phyloP scores from a whole-genome alignment of 1,139 yeast genomes.

The Pichia sp. region DNA sequence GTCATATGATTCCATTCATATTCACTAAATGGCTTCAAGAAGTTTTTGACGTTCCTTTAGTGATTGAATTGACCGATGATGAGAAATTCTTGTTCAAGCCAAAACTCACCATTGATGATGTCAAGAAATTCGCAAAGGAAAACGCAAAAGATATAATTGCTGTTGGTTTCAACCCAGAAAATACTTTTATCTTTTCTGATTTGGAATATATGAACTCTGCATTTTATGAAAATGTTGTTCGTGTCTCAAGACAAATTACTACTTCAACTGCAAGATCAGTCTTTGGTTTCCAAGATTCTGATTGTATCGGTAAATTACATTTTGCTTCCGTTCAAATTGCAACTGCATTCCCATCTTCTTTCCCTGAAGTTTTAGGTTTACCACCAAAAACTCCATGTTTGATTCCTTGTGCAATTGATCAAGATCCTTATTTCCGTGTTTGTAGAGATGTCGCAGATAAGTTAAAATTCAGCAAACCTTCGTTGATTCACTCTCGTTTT shows the following conservation, averaged over 20 bases:
- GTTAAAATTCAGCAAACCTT: slow-evolving; percentile 83
- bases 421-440: slow-evolving; percentile 96
- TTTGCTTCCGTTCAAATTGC: slow-evolving; percentile 96
- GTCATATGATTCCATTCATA: slow-evolving; percentile 92
- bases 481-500: slow-evolving; percentile 87
- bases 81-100: slow-evolving; percentile 95
- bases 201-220: slow-evolving; percentile 88
- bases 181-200: slow-evolving; percentile 92
- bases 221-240: slow-evolving; percentile 88
- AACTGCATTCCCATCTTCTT: slow-evolving; percentile 90
- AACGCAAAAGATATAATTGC: slow-evolving; percentile 93
- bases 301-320: slow-evolving; percentile 89
- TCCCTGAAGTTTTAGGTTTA: slow-evolving; percentile 85
- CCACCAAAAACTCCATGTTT: slow-evolving; percentile 87
- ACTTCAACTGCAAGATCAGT: slow-evolving; percentile 94
- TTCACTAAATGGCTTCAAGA: slow-evolving; percentile 98
- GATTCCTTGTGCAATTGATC: slow-evolving; percentile 99
- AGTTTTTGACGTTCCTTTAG: slow-evolving; percentile 94
- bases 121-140: slow-evolving; percentile 64
- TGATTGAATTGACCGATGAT: slow-evolving; percentile 93
- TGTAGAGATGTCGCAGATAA: slow-evolving; percentile 97
- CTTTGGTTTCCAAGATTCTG: slow-evolving; percentile 95
- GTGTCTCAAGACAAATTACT: slow-evolving; percentile 92
- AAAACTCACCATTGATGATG: slow-evolving; percentile 81
- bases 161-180: slow-evolving; percentile 89